A percentile compares a stretch with the other conserved stretches of the same genome.
Conservation (phyloP, 306 rosid genomes). For the Mimosa pudica region DNA sequence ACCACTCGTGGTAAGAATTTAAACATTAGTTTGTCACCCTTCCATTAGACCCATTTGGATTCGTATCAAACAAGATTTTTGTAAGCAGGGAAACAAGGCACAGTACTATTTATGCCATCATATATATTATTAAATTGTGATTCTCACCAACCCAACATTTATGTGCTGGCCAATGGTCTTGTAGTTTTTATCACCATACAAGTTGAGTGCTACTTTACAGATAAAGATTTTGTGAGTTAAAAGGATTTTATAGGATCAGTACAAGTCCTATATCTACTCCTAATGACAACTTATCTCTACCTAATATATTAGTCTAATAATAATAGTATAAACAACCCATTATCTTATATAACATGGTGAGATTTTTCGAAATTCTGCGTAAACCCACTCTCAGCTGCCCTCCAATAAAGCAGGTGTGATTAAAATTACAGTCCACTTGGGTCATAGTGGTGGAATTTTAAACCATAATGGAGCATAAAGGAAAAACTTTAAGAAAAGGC, state of each 20-base stretch:
- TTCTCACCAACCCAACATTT: not conserved
- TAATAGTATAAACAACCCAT: not conserved
- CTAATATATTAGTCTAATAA: not conserved
- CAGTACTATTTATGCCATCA: not conserved
- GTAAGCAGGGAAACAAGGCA: not conserved
- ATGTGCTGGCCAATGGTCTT: not conserved
- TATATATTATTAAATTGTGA: not conserved
- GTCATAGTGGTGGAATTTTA: slow-evolving; percentile 4
- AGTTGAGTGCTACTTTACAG: not conserved
- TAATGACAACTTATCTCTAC: not conserved
- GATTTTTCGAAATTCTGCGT: not conserved
- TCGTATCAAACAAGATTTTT: not conserved
- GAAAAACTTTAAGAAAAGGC: slow-evolving; percentile 1
- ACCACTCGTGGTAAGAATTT: no score
- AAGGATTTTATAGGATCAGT: not conserved
- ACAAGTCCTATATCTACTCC: not conserved
- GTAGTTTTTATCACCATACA: not conserved
- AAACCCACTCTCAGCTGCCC: not conserved
- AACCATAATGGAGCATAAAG: slow-evolving; percentile 3
- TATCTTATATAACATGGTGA: not conserved
- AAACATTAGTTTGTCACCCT: no score
- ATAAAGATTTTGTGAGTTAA: not conserved
- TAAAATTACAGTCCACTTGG: slow-evolving; percentile 25
- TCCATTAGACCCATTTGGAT: no score
- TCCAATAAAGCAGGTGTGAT: not conserved